Base-by-base conservation (phyloP, 805 yeast genomes). In the Suhomyces emberorum region DNA sequence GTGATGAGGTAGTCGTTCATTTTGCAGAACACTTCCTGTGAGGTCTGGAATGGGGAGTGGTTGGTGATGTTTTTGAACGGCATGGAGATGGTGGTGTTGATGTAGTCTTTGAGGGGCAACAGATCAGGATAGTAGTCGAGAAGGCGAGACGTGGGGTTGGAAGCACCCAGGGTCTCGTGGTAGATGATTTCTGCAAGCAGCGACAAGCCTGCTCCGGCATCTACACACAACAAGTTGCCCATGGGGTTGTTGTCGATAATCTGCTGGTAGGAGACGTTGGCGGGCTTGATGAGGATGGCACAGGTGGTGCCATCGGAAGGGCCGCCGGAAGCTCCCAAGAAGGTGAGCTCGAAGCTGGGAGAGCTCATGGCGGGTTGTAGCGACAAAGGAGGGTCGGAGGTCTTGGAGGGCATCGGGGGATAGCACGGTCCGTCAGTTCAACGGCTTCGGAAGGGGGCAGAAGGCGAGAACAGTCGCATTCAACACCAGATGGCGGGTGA, bases 291-390 rank as follows among this genome's bases (percentile, higher is more conserved):
- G 35, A 88, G 60, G 41, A 79, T 74, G 2, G 86, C 70, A 44
- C 91, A 86, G 3, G 83, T 85, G 12, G 70, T 63, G 5, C 80
- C 74, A 21, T 85, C 93, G 9, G 79, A 53, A 0, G 96, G 96
- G 2, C 96, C 96, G 5, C 96, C 96, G 2, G 86, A 75, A 16
- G 85, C 75, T 5, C 96, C 96, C 43, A 84, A 60, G 17, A 82
- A 74, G 1, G 83, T 77, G 14, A 84, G 47, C 42, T 82, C 85
- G 51, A 81, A 81, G 19, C 55, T 44, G n/a, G n/a, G n/a, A n/a
- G n/a, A n/a, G n/a, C n/a, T n/a, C 68, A 61, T 58, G 25, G 22
- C 15, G 19, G 14, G 5, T 8, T 6, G 5, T 9, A 5, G 22
- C 7, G 5, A 7, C 8, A 16, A 15, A 7, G 31, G 6, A 4